Evolutionary conservation across 2,329 filamentous ascomycete species (phyloP), one percentile per base, ranked within the genome.

Genomic region (Lecanosticta acicola): DNA sequence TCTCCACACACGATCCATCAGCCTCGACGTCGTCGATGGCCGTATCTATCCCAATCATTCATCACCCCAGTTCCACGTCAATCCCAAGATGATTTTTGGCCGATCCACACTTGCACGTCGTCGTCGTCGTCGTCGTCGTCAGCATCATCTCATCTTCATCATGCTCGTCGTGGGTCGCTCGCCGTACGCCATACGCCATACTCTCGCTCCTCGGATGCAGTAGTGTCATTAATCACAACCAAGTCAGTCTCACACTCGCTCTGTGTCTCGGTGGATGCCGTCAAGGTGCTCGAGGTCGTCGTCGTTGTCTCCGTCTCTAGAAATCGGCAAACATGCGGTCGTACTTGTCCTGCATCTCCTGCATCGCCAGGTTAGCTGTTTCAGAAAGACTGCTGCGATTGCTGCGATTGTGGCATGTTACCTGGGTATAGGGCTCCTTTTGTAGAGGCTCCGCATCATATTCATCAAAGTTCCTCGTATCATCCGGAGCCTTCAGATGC

Each of bases 381-480:
- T n/a, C n/a, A n/a, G n/a, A n/a, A n/a, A 38, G 3, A 20, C 13
- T 17, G 3, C n/a, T 24, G 20, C 19, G 7, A 17, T 16, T 13
- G 26, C 20, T 33, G 19, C 20, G n/a, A 4, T 18, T 16, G 13
- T 36, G 5, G 4, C 9, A 39, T 10, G 56, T 42, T 42, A 64
- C 62, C 56, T 79, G 75, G 3, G 82, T 85, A 59, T 89, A 90
- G 45, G 72, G 69, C 32, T 85, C 81, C 45, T 77, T 72, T 39
- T 75, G 75, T 43, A 74, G 78, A 48, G 84, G 80, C 60, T 89
- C 84, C 49, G 87, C 84, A n/a, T 86, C 84, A 59, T 91, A 93
- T 34, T 83, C 75, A 59, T 91, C 87, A 60, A 91, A 93, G 64
- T 87, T 91, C 60, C 85, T 77, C 14, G 86, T 83, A 60, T 91